Evolutionary conservation across 768 basidiomycete genomes (phyloP).

Genomic region (Trametes gibbosa): DNA sequence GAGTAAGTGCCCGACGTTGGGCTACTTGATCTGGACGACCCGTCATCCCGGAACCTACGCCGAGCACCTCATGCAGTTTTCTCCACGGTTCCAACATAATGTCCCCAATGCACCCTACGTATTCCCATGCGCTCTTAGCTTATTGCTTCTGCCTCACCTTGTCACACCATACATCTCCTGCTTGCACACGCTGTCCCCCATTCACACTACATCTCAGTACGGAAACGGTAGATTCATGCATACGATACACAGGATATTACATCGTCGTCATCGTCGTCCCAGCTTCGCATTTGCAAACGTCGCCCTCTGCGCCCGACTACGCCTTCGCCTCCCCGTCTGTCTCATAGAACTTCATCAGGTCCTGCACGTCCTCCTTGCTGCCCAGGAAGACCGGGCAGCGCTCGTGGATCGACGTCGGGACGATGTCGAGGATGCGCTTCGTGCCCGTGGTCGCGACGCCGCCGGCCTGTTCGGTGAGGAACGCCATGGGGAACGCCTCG

Average conservation of each 20-base stretch:
- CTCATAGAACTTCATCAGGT: slow-evolving; percentile 84
- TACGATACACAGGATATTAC: slow-evolving; percentile 11
- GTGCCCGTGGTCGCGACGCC: slow-evolving; percentile 95
- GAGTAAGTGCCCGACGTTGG: slow-evolving; percentile 32
- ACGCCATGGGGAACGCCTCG: slow-evolving; percentile 98
- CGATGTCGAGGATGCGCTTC: slow-evolving; percentile 89
- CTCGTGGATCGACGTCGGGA: slow-evolving; percentile 85
- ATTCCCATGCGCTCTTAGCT: not conserved
- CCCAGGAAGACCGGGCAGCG: slow-evolving; percentile 93
- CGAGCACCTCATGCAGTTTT: not conserved
- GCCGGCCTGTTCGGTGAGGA: slow-evolving; percentile 93
- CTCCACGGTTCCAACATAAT: not conserved
- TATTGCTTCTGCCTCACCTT: not conserved
- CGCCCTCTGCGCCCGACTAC: not conserved
- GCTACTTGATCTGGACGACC: not conserved
- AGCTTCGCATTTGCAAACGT: not conserved
- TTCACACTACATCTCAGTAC: not conserved
- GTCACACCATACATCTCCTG: not conserved
- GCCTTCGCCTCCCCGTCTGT: slow-evolving; percentile 19
- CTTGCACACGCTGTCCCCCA: not conserved
- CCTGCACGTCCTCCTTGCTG: slow-evolving; percentile 88
- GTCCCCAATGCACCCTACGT: not conserved
- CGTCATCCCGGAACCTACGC: not conserved
- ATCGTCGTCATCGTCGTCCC: slow-evolving; percentile 1
- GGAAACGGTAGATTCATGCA: slow-evolving; percentile 3